Base-by-base conservation (phyloP, 129 eudicot genomes). In the Flaveria brownii region DNA sequence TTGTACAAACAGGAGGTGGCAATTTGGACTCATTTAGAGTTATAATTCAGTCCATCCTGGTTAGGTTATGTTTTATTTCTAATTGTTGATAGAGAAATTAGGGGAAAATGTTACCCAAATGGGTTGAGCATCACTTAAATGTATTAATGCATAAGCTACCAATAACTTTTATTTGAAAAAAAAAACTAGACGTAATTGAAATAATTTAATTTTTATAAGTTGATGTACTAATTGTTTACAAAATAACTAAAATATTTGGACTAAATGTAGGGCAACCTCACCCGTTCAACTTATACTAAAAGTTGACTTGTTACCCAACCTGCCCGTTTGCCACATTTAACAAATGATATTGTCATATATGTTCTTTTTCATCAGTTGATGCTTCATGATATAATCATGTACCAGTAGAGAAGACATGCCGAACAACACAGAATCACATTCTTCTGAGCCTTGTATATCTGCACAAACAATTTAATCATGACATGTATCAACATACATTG, bases 391-490 rank as follows among this genome's bases (percentile, higher is more conserved):
- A 71, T 79, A 39, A 62, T 2, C 55, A 79, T 47, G 61, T 91
- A 91, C 95, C 97, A 91, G 68, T 91, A 88, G 51, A 91, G 92
- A 54, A 91, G 84, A 80, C 88, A 83, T 9, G 92, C 85, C 41
- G 85, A 82, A 47, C 42, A 73, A 61, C 97, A 91, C 61, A 91
- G 73, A 79, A 91, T 83, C 1, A 78, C 88, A 64, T 91, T 91
- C 82, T 92, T 86, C 74, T 91, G 97, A 71, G 97, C 84, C 86
- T 91, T 86, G 95, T 81, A 91, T 65, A 83, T 83, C 92, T 88
- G 94, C 84, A 83, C 51, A 14, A 79, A 39, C 45, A 54, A 61
- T 60, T 10, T 1, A 36, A 49, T 14, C 55, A 79, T 45, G 63
- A 71, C 26, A 15, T 60, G 45, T 33, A 42, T 47, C 60, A 46